phyloP scores from a whole-genome alignment of 192 early-diverging fungal species.

The Coemansia sp. region DNA sequence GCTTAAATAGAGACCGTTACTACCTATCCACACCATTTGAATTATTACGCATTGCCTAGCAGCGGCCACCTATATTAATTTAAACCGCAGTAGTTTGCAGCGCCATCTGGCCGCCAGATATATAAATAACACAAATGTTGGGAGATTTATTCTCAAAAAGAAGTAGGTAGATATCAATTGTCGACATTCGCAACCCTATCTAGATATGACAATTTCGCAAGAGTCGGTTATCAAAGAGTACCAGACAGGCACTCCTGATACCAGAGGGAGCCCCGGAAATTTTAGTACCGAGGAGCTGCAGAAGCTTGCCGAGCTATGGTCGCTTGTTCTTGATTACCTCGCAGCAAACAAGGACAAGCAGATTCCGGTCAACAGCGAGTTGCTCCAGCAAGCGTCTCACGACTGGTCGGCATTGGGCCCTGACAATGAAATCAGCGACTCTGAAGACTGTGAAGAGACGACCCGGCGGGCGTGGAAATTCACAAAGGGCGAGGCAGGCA shows the following conservation, averaged over 20 bases:
- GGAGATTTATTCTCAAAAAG: no score
- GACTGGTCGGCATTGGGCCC: conserved; percentile 16
- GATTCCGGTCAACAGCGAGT: conserved; percentile 23
- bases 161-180: no score
- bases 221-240: conserved; percentile 37
- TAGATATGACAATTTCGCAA: conserved; percentile 35
- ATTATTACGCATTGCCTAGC: no score
- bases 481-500: conserved; percentile 25
- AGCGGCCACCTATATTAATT: no score
- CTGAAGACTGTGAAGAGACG: conserved; percentile 9
- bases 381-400: conserved; percentile 9
- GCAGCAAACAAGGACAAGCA: conserved; percentile 16
- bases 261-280: conserved; percentile 14
- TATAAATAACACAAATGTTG: no score
- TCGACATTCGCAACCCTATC: no score
- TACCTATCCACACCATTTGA: no score
- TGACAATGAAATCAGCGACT: conserved; percentile 6
- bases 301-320: conserved; percentile 35
- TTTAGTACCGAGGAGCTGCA: conserved; percentile 28
- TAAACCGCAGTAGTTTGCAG: no score
- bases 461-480: conserved; percentile 37
- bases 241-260: conserved; percentile 8
- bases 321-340: conserved; percentile 21
- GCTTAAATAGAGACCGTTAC: no score
- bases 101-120: no score